Base-by-base conservation (phyloP, 2,329 filamentous ascomycete species). In the Aspergillus chevalieri region DNA sequence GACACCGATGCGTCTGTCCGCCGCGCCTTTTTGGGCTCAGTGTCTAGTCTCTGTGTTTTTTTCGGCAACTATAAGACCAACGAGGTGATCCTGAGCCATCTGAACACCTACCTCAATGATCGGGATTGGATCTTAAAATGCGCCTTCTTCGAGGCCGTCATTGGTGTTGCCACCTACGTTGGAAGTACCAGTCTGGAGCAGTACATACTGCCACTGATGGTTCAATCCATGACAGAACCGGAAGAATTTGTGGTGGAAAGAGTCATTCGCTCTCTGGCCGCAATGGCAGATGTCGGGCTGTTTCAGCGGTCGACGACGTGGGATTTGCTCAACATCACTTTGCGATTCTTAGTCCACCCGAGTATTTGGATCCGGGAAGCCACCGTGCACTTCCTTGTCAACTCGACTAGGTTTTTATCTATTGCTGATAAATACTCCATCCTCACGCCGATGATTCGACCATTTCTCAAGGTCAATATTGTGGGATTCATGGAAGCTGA, bases 61-160 rank as follows among this genome's bases (percentile, higher is more conserved):
- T 97, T 98, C 58, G 90, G 89, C 3, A 91, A 87, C 52, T 80
- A 85, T n/a, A 86, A 90, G 62, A 87, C 92, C 1, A 96, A 94
- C 65, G 93, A 98, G 64, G 89, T 98, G n/a, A 84, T 98, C 14
- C 75, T 98, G 19, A 95, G 90, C 28, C 93, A 98, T 71, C 76
- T 98, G 24, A 97, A 97, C 64, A 98, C 93, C 0, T 98, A 98
- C 61, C 74, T 98, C 7, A 98, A 98, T 58, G 93, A 97, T 61
- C 83, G 86, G 39, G 91, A 98, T 65, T 98, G 93, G 93, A 89
- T 89, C 66, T 74, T 98, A 28, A 96, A 95, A 67, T 96, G 90
- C 61, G 90, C 92, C 2, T 97, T 97, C 65, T 96, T 98, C 62
- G 91, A 95, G 63, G 89, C 90, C 0, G 89, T 97, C 22, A 89